These are phyloP conservation scores for Psilocybe mexicana DNA, from an alignment of 1,284 basidiomycete genomes.

Conservation along the genomic window DNA sequence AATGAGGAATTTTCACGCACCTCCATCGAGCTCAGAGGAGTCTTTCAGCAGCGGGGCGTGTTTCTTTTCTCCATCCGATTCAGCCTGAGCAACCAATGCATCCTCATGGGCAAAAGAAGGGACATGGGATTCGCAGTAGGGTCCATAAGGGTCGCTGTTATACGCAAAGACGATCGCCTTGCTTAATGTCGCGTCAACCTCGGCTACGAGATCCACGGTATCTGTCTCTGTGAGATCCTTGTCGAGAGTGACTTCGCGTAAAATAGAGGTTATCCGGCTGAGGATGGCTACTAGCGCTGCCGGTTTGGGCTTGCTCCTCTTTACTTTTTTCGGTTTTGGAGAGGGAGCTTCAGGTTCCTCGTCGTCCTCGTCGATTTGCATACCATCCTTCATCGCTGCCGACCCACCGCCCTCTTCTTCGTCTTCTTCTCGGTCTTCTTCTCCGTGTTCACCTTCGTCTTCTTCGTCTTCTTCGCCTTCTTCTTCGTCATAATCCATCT, in stretches of 20 bases:
- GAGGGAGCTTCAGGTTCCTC: background rate
- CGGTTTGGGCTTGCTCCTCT: background rate
- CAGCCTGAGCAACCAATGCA: conserved; percentile 13
- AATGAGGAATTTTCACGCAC: background rate
- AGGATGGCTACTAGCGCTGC: conserved; percentile 2
- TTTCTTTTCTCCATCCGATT: background rate
- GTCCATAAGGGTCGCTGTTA: background rate
- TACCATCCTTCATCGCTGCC: background rate
- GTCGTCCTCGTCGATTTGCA: background rate
- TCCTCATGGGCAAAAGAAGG: conserved; percentile 36
- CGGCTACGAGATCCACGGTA: conserved; percentile 13
- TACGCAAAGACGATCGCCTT: conserved; percentile 15
- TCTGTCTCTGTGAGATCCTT: background rate
- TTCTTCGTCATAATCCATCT: background rate
- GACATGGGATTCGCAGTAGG: conserved; percentile 25
- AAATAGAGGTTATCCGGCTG: background rate
- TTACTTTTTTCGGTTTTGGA: background rate
- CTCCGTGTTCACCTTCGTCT: background rate
- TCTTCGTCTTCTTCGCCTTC: background rate
- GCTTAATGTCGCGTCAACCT: conserved; percentile 20
- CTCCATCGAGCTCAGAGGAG: background rate
- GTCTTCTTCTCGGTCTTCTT: background rate
- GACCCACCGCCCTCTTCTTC: background rate
- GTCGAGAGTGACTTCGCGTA: conserved; percentile 14
- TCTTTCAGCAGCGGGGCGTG: background rate